phyloP scores from a whole-genome alignment of 805 yeast genomes.

The Candida silvatica region DNA sequence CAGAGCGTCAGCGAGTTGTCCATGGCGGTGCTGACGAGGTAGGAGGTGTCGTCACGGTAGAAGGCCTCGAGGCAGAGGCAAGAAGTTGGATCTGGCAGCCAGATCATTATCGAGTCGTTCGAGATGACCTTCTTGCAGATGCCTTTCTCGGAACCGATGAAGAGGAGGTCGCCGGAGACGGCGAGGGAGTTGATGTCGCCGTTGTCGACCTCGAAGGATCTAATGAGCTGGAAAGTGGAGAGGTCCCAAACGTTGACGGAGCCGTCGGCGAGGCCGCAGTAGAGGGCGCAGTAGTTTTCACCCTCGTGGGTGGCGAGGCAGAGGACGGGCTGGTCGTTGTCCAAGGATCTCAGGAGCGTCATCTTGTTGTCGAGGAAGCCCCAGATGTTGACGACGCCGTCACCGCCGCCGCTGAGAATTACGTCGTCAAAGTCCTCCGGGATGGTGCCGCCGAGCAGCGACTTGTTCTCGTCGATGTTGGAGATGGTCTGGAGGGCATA shows the following conservation, averaged over 20 bases:
- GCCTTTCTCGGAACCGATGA: conserved; percentile 44
- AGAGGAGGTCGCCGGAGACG: conserved; percentile 46
- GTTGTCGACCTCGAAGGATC: conserved; percentile 32
- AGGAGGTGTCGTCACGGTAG: conserved; percentile 28
- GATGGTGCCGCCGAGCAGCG: conserved; percentile 15
- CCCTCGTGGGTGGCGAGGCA: conserved; percentile 46
- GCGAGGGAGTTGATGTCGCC: conserved; percentile 56
- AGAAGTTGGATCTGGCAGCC: conserved; percentile 3
- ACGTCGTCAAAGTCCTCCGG: conserved; percentile 26
- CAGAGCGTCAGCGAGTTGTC: conserved; percentile 66
- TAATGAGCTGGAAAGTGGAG: conserved; percentile 62
- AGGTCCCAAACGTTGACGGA: conserved; percentile 80
- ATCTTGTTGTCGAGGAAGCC: conserved; percentile 26
- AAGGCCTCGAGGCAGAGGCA: conserved; percentile 52
- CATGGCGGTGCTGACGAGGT: conserved; percentile 59
- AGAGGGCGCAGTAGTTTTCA: conserved; percentile 58
- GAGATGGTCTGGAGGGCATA: conserved; percentile 49
- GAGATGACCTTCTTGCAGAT: conserved; percentile 8
- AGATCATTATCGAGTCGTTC: background rate
- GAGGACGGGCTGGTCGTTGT: conserved; percentile 62
- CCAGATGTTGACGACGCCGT: conserved; percentile 84
- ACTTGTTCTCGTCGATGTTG: conserved; percentile 12
- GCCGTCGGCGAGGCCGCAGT: conserved; percentile 76
- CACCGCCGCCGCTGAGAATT: conserved; percentile 79
- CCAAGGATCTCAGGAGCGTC: conserved; percentile 30